Percentiles rank a stretch among this genome's conserved stretches.
Conservation (phyloP, 2,329 filamentous ascomycete genomes). For the Colletotrichum sp. region DNA sequence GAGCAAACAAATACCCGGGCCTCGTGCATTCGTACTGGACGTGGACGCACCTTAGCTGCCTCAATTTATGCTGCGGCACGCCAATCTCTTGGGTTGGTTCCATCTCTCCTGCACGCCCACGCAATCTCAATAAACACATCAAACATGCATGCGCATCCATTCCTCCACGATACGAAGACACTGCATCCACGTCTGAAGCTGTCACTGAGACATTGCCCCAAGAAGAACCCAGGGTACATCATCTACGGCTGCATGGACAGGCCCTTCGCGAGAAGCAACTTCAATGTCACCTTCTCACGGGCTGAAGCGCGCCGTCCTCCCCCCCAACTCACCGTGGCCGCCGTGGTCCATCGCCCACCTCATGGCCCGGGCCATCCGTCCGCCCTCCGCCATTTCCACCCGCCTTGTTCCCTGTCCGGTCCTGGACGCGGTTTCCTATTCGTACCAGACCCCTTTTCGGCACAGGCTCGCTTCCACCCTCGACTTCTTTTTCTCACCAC, state of each 20-base stretch:
- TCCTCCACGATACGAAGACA: not conserved
- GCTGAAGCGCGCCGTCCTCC: not conserved
- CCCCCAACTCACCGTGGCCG: not conserved
- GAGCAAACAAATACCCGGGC: not conserved
- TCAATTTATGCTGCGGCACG: not conserved
- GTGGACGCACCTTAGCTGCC: too few relatives aligned
- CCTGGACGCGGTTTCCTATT: not conserved
- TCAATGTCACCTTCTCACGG: not conserved
- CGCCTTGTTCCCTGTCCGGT: not conserved
- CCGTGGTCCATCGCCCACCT: not conserved
- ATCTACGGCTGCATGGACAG: not conserved
- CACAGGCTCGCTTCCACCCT: not conserved
- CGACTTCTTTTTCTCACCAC: not conserved
- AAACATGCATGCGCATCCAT: not conserved
- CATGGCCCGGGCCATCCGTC: not conserved
- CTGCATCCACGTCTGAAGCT: not conserved
- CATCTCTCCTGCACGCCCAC: not conserved
- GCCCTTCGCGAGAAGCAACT: conserved; percentile 3
- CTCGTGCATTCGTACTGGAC: not conserved
- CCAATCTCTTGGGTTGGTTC: not conserved
- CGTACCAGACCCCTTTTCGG: not conserved
- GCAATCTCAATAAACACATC: not conserved
- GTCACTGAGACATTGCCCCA: not conserved
- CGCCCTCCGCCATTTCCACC: not conserved
- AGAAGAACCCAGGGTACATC: not conserved